Evolutionary conservation across 176 grass and related monocot species (phyloP).

Genomic region (Carex parvula): DNA sequence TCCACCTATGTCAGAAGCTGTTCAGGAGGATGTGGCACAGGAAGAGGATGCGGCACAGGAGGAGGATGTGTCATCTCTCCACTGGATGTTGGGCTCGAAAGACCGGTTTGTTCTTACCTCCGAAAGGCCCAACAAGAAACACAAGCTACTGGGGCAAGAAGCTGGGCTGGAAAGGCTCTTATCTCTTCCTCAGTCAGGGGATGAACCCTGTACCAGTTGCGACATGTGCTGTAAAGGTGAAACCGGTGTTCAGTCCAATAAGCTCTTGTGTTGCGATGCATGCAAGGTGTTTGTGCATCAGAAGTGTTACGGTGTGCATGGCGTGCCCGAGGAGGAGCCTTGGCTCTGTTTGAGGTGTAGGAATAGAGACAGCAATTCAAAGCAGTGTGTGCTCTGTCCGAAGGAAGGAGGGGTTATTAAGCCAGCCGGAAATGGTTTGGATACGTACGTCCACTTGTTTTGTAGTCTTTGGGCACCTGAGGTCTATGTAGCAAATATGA

Average conservation of each 20-base stretch:
- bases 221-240: slow-evolving; percentile 74
- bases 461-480: slow-evolving; percentile 89
- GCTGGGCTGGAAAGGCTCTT: slow-evolving; percentile 80
- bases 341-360: slow-evolving; percentile 83
- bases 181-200: slow-evolving; percentile 42
- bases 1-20: neutral
- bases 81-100: slow-evolving; percentile 54
- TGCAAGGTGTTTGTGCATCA: slow-evolving; percentile 79
- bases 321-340: slow-evolving; percentile 36
- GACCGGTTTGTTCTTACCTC: slow-evolving; percentile 79
- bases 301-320: slow-evolving; percentile 90
- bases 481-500: slow-evolving; percentile 58
- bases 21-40: neutral
- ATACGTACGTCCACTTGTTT: slow-evolving; percentile 66
- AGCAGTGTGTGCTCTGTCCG: slow-evolving; percentile 70
- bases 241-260: slow-evolving; percentile 39
- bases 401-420: slow-evolving; percentile 79
- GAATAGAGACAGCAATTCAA: slow-evolving; percentile 40
- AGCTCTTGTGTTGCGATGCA: slow-evolving; percentile 51
- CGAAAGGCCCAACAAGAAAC: slow-evolving; percentile 94
- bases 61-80: slow-evolving; percentile 17
- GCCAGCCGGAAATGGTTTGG: slow-evolving; percentile 33
- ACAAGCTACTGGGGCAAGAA: slow-evolving; percentile 75
- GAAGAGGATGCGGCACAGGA: neutral
- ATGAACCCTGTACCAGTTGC: slow-evolving; percentile 39